These are phyloP conservation scores for Erodium maritimum DNA, from an alignment of 345 rosid genomes.

Conservation along the genomic window DNA sequence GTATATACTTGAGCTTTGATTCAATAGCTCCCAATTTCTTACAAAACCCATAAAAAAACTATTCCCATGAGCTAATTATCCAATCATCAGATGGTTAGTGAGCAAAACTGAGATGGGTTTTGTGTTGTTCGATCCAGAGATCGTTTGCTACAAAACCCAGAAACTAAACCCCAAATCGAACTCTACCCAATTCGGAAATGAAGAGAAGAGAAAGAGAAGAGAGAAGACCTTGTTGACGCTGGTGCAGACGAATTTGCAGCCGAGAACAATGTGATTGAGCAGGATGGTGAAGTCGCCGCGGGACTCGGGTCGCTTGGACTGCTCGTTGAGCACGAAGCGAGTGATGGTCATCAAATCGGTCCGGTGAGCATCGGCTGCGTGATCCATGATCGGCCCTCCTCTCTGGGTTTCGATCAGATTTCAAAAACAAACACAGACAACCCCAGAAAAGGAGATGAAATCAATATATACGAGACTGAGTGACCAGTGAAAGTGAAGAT, in stretches of 20 bases:
- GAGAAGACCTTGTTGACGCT: constrained; percentile 69
- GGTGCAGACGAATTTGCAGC: constrained; percentile 97
- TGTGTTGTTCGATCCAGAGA: no score
- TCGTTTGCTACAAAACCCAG: no score
- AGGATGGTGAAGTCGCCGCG: constrained; percentile 93
- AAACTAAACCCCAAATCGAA: neutral
- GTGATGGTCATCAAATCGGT: constrained; percentile 98
- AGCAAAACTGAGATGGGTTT: neutral
- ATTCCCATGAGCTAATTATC: neutral
- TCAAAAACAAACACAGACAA: neutral
- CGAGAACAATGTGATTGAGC: constrained; percentile 87
- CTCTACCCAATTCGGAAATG: no score
- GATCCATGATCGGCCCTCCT: constrained; percentile 45
- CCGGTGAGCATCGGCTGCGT: constrained; percentile 68
- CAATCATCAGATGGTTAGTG: neutral
- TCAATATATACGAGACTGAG: neutral
- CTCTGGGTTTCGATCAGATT: neutral
- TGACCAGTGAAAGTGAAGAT: no score
- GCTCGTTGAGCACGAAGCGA: constrained; percentile 75
- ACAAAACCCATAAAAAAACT: neutral
- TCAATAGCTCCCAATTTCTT: no score
- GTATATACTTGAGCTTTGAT: neutral
- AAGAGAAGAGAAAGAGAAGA: no score
- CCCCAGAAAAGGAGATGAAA: no score
- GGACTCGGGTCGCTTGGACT: constrained; percentile 82